These are phyloP conservation scores for Ajuga reptans DNA, from an alignment of 305 asterid species.

Conservation along the genomic window DNA sequence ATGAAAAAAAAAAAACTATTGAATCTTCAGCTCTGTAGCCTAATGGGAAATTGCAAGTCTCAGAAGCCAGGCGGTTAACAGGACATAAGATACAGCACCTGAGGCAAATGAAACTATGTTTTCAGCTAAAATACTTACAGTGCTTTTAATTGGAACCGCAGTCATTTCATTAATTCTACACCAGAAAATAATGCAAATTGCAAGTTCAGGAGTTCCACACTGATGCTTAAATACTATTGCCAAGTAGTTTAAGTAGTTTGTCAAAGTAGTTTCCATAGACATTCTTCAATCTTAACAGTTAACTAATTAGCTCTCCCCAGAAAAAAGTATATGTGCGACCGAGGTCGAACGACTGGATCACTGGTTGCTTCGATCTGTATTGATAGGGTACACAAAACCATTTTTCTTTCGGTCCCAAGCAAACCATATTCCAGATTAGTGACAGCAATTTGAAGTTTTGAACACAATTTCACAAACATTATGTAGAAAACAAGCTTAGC, in stretches of 20 bases:
- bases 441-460: background rate
- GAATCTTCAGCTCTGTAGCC: constrained; percentile 23
- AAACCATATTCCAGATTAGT: background rate
- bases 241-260: constrained; percentile 1
- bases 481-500: background rate
- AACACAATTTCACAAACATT: background rate
- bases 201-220: background rate
- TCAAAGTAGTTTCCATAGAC: background rate
- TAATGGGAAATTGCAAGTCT: constrained; percentile 10
- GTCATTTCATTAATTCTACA: constrained; percentile 1
- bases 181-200: background rate
- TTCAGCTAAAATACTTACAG: background rate
- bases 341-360: background rate
- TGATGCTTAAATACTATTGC: background rate
- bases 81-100: constrained; percentile 14
- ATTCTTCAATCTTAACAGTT: background rate
- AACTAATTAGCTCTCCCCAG: background rate
- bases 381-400: background rate
- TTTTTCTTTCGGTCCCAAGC: background rate
- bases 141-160: background rate
- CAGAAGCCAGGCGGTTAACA: background rate
- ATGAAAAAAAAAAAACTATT: constrained; percentile 16
- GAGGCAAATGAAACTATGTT: constrained; percentile 13
- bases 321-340: background rate
- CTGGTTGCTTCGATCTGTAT: background rate